phyloP scores from a whole-genome alignment of 163 green algal genomes.

The Scenedesmus sp. region DNA sequence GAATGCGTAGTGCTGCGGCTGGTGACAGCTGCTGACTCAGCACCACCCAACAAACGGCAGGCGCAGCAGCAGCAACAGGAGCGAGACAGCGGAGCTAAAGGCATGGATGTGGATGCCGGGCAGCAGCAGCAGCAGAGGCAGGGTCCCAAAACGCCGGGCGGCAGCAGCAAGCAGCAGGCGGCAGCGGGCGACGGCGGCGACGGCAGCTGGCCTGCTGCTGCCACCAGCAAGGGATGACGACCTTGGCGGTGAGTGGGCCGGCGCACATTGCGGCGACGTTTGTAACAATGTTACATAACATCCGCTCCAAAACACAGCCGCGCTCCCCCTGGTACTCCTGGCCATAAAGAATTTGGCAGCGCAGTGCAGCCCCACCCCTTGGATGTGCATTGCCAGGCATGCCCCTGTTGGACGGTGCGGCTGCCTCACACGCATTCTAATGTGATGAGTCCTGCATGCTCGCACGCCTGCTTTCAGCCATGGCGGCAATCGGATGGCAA shows the following conservation, averaged over 20 bases:
- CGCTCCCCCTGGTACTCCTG: too few relatives aligned
- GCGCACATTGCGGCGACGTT: too few relatives aligned
- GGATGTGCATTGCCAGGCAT: too few relatives aligned
- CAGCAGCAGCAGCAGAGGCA: neutral
- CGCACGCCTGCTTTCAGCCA: too few relatives aligned
- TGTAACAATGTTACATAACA: too few relatives aligned
- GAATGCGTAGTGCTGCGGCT: neutral
- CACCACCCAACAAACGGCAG: slow-evolving; percentile 22
- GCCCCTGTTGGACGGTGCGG: too few relatives aligned
- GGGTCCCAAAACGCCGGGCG: neutral
- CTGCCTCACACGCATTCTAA: too few relatives aligned
- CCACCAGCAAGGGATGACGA: slow-evolving; percentile 5
- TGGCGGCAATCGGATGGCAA: too few relatives aligned
- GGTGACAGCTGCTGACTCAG: slow-evolving; percentile 15
- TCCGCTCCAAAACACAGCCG: too few relatives aligned
- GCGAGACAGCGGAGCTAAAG: neutral
- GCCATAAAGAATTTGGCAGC: too few relatives aligned
- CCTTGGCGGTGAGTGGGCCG: slow-evolving; percentile 28
- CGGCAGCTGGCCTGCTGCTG: slow-evolving; percentile 12
- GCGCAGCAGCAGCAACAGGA: neutral
- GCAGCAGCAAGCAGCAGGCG: neutral
- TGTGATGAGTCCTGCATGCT: too few relatives aligned
- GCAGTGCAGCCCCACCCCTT: too few relatives aligned
- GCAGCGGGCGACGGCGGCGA: neutral
- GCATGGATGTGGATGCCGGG: neutral